These are phyloP conservation scores for Decorospora gaudefroyi DNA, from an alignment of 2,329 filamentous ascomycete genomes.

Conservation along the genomic window DNA sequence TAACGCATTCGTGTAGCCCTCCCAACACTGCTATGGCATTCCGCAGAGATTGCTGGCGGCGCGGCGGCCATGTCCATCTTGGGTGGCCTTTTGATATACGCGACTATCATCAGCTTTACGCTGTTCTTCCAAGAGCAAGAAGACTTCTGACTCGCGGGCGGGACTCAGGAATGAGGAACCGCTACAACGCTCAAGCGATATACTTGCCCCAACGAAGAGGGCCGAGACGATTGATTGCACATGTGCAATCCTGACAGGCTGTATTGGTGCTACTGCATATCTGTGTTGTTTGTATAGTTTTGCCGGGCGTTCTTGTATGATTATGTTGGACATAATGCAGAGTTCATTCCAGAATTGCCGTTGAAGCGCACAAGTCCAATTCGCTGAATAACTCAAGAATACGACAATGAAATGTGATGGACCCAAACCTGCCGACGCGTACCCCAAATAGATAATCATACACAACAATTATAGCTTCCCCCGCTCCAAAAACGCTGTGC, in stretches of 20 bases:
- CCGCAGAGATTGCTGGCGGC: constrained; percentile 75
- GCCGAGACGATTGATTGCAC: neutral
- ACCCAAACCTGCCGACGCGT: neutral
- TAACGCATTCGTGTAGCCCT: constrained; percentile 64
- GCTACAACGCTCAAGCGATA: constrained; percentile 3
- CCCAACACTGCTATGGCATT: constrained; percentile 85
- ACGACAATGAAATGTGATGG: neutral
- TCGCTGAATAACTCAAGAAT: neutral
- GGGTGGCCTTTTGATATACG: constrained; percentile 92
- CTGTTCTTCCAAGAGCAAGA: constrained; percentile 99
- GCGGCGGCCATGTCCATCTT: constrained; percentile 96
- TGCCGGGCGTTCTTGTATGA: constrained; percentile 37
- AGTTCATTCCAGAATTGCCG: neutral
- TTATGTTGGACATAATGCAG: constrained; percentile 21
- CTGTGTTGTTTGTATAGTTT: constrained; percentile 20
- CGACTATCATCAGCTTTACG: constrained; percentile 95
- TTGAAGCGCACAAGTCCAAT: neutral
- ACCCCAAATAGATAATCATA: constrained; percentile 9
- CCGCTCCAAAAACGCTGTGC: neutral
- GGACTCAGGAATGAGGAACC: constrained; percentile 24
- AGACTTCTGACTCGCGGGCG: constrained; percentile 70
- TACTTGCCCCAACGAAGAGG: neutral
- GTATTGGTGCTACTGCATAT: constrained; percentile 6
- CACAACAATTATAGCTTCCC: constrained; percentile 3
- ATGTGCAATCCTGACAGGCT: neutral